Evolutionary conservation across 164 flowering plant genomes (phyloP).

Genomic region (Warburgia ugandensis): DNA sequence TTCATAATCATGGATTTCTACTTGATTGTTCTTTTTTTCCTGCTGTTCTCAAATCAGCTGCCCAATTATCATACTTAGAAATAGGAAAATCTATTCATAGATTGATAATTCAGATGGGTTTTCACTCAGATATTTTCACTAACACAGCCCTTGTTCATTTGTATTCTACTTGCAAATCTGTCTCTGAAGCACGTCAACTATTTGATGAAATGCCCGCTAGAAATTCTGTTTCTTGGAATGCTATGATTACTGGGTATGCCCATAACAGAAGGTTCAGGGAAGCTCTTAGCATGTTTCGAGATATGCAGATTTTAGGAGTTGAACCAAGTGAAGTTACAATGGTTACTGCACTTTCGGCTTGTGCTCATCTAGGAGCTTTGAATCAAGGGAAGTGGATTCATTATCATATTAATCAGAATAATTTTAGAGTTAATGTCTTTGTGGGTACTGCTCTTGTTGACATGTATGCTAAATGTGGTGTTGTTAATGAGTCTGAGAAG

Average conservation of each 20-base stretch:
- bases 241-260: conserved; percentile 28
- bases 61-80: conserved; percentile 12
- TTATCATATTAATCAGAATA: not conserved
- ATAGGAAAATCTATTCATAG: conserved; percentile 30
- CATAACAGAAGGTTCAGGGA: conserved; percentile 21
- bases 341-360: conserved; percentile 10
- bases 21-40: conserved; percentile 22
- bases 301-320: conserved; percentile 2
- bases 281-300: conserved; percentile 4
- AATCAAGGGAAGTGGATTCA: conserved; percentile 14
- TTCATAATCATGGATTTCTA: conserved; percentile 20
- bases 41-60: conserved; percentile 21
- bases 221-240: conserved; percentile 34
- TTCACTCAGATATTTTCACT: conserved; percentile 18
- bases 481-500: conserved; percentile 4
- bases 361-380: conserved; percentile 10
- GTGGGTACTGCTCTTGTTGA: conserved; percentile 29
- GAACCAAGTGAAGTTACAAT: conserved; percentile 7
- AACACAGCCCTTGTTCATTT: conserved; percentile 30
- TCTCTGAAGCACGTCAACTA: conserved; percentile 18
- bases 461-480: conserved; percentile 39
- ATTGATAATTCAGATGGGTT: conserved; percentile 24
- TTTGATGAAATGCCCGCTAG: conserved; percentile 35
- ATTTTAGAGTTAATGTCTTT: conserved; percentile 4
- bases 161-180: conserved; percentile 17